Base-by-base conservation (phyloP, 1,284 basidiomycete species). In the Heterobasidion parviporum region DNA sequence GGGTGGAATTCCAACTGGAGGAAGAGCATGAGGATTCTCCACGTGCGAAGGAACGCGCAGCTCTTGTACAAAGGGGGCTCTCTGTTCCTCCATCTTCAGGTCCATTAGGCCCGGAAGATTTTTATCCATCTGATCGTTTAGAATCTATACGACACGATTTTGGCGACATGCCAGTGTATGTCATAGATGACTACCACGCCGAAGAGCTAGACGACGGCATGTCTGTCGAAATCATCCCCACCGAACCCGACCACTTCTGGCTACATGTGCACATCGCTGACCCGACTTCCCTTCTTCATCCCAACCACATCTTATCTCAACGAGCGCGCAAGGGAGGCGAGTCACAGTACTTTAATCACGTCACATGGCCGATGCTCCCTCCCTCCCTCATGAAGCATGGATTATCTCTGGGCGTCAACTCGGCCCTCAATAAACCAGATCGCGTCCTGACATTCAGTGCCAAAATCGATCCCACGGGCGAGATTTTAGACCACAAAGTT, bases 181-280 rank as follows among this genome's bases (percentile, higher is more conserved):
- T 98, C 16, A 88, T 99, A 55, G 97, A 99, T 67, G 92, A 94
- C 62, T 66, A 76, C 0, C 68, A 65, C 6, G 95, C 97, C 0
- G 73, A 88, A 62, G 97, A 99, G 68, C 79, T 99, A 33, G 97
- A 99, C 65, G 97, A 99, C 68, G 97, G 94, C 1, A 67, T 99
- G 38, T 96, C 94, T 0, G 67, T 98, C 50, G 90, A 95, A 60
- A 62, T 71, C 1, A 74, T 85, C 18, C 70, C 76, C 8, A 72
- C 72, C 1, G 81, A 87, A 51, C 81, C 83, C 2, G 80, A 76
- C 15, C 74, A 73, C 56, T 64, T 74, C 53, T 99, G 97, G 97
- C 65, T 97, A 14, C 96, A 98, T 64, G 76, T 90, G 16, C 96
- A 99, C 67, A 79, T 99, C 55, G 96, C 97, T 8, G 96, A 99